Evolutionary conservation across 1,284 basidiomycete species (phyloP), one percentile per base, ranked within the genome.

Genomic region (Irpex lacteus): DNA sequence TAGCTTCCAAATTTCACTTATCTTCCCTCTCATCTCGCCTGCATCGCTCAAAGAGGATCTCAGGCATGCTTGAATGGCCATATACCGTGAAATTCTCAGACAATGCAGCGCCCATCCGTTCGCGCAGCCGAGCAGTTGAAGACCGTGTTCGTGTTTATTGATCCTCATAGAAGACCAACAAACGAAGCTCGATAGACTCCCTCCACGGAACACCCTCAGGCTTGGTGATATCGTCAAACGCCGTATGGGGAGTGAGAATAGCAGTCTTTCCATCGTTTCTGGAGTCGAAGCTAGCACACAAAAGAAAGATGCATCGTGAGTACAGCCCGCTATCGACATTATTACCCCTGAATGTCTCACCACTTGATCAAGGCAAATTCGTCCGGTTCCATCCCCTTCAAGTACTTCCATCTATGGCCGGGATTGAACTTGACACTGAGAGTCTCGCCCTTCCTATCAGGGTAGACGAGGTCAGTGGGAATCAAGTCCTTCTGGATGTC

Each of bases 311-410:
- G 13, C 6, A 6, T 36, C 26, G 21, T 56, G 13, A 56, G 11
- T 11, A 3, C 19, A 56, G 26, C 26, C 26, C 26, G 26, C 26
- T 26, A 26, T 26, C 26, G 3, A 26, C 26, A 26, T 26, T 34
- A 36, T 13, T 3, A 26, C 26, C 26, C 26, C 13, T 18, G 34
- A 4, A 37, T 34, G 8, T 76, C 85, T 60, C 66, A 90, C 86
- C 88, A 90, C 75, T 90, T 90, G 70, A 91, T 85, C 37, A 90
- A 71, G 38, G 88, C 82, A 52, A 83, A 71, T 72, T 91, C 88
- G 36, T 89, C 84, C 0, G 88, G 85, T 9, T 76, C 80, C 81
- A 90, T 82, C 0, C 85, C 87, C 52, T 77, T 75, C 60, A 88
- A 65, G 72, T 90, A 91, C 73, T 86, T 87, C 88, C 88, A 91